Base-by-base conservation (phyloP, 495 filamentous ascomycete genomes). In the Podospora fimiseda region DNA sequence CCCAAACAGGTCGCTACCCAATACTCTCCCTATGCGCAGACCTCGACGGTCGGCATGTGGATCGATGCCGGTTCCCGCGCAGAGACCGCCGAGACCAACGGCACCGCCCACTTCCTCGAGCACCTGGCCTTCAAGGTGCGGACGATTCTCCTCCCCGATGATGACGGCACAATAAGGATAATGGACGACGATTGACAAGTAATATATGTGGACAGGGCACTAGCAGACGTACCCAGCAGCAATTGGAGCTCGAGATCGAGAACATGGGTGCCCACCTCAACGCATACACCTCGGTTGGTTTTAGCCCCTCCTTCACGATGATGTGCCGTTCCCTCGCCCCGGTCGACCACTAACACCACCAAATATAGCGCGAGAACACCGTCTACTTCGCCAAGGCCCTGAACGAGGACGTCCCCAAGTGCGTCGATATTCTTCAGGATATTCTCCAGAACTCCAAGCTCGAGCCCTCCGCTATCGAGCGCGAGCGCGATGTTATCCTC, bases 231-330 rank as follows among this genome's bases (percentile, higher is more conserved):
- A 89, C 85, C 39, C 94, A 97, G 72, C 85, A 92, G 65, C 93
- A 97, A 73, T 76, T 99, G 70, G 93, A 99, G 78, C 84, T 99
- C 44, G 94, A 99, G 77, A 96, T 99, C 62, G 93, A 99, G 79
- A 97, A 99, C 76, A 95, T 97, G 90, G 93, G 93, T 67, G 93
- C 89, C 57, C 93, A 99, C 77, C 83, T 99, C 56, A 99, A 99
- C 72, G 93, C 93, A 62, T 99, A 99, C 79, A 99, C 93, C 64
- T 96, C 92, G 77, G 92, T 96, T 87, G 58, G 87, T 76, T 61
- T 16, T 18, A 6, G 9, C 54, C 62, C 55, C 43, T 11, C 15
- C 9, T 13, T 0, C 22, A n/a, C n/a, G n/a, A n/a, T n/a, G n/a
- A n/a, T n/a, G n/a, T n/a, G n/a, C n/a, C n/a, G n/a, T n/a, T n/a